Evolutionary conservation across 169 alveolate species (phyloP), one percentile per base, ranked within the genome.

Genomic region (Eimeria tenella): DNA sequence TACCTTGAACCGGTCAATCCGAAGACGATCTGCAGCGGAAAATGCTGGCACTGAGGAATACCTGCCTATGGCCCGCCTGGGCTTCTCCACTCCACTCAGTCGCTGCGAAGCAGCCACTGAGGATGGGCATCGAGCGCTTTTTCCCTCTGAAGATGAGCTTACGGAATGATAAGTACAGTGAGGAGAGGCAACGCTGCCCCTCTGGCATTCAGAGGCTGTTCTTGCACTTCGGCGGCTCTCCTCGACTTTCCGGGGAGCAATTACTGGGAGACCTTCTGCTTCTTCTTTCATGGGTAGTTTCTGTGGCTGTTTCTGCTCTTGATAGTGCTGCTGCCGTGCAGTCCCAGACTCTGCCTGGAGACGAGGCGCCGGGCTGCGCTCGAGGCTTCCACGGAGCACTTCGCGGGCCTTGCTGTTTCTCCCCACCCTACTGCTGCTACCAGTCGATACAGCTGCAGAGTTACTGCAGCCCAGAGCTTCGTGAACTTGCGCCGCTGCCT

Each of bases 1-100:
- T 53, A 83, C 91, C 91, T 83, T 83, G 77, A 83, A 83, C n/a
- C 74, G 74, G 50, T 83, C 77, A 25, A 83, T 83, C 77, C 91
- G 25, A 56, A 52, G 53, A 6, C 77, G 91, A 56, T 83, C 91
- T 62, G 91, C 56, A 25, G 62, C 91, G 3, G 91, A 83, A 19
- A 83, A 83, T 21, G 91, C 91, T 53, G 91, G 91, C 77, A 83
- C 74, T 19, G 91, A 83, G 11, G 77, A 52, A 60, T 83, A 83
- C 42, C 91, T 56, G 77, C 77, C 68, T 31, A 83, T 83, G 58
- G 91, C 77, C 50, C 77, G 42, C 52, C 53, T 58, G 21, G 60
- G 62, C 23, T n/a, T 77, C n/a, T 42, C 25, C 8, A 83, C 49
- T 42, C 60, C 23, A 6, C 74, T 8, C 49, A 56, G n/a, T n/a